A percentile compares a stretch with the other conserved stretches of the same genome.
Conservation (phyloP, 2,329 filamentous ascomycete genomes). For the Penicillium sp. region DNA sequence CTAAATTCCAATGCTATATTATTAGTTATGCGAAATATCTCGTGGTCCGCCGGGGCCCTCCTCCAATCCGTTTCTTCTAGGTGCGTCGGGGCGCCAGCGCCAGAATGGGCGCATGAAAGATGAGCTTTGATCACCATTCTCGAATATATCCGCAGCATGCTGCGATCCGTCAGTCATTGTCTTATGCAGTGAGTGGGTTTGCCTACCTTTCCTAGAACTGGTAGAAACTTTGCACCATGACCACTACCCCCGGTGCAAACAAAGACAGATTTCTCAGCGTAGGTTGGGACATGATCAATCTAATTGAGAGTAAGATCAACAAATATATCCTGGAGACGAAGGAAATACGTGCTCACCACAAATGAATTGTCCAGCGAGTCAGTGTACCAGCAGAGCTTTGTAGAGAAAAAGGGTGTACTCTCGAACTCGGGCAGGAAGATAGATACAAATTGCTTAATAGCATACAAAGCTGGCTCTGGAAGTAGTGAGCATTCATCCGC, state of each 20-base stretch:
- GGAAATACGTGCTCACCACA: slow-evolving; percentile 8
- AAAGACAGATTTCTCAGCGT: slow-evolving; percentile 29
- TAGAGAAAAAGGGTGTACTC: slow-evolving; percentile 21
- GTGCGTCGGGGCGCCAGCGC: slow-evolving; percentile 27
- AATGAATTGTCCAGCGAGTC: slow-evolving; percentile 36
- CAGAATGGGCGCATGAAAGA: slow-evolving; percentile 32
- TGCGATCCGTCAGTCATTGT: slow-evolving; percentile 12
- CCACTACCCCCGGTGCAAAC: slow-evolving; percentile 37
- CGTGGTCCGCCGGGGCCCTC: slow-evolving; percentile 27
- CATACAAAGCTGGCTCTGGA: slow-evolving; percentile 20
- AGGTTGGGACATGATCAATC: slow-evolving; percentile 33
- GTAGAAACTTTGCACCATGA: slow-evolving; percentile 38
- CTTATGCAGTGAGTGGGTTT: too few relatives aligned
- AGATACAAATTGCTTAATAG: slow-evolving; percentile 21
- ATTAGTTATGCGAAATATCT: slow-evolving; percentile 13
- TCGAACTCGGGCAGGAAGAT: slow-evolving; percentile 29
- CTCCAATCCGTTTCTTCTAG: slow-evolving; percentile 29
- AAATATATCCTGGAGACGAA: not conserved
- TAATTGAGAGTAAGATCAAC: not conserved
- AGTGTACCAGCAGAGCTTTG: slow-evolving; percentile 36
- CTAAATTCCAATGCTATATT: not conserved
- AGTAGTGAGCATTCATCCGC: slow-evolving; percentile 15
- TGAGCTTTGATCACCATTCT: slow-evolving; percentile 22
- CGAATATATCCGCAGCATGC: slow-evolving; percentile 34
- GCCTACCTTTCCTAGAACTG: slow-evolving; percentile 31